Percentiles rank a stretch among this genome's conserved stretches.
Evolutionary conservation across 331 rosid genomes (phyloP).

Genomic region (Quercus tomentella): DNA sequence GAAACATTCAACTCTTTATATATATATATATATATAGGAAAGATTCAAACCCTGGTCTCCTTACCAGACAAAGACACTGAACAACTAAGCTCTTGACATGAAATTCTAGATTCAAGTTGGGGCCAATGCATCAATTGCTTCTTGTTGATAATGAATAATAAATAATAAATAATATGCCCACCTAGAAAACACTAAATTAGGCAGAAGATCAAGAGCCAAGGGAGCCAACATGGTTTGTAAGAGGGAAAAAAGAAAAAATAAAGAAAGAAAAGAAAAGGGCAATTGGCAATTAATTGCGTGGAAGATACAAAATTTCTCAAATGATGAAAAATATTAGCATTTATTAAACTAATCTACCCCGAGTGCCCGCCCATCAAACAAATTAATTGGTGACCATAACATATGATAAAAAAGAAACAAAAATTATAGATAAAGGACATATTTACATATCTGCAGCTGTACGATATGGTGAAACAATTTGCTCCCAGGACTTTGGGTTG

Average conservation of each 20-base stretch:
- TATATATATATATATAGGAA: too few relatives aligned
- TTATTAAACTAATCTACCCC: conserved; percentile 31
- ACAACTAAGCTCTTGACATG: too few relatives aligned
- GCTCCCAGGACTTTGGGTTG: conserved; percentile 20
- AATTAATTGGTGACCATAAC: conserved; percentile 20
- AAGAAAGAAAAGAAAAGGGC: background rate
- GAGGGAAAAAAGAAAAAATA: background rate
- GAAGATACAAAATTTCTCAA: conserved; percentile 28
- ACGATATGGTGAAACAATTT: conserved; percentile 29
- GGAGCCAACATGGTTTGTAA: background rate
- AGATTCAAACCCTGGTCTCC: too few relatives aligned
- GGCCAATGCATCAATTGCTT: background rate
- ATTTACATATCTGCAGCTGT: conserved; percentile 52
- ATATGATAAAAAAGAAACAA: conserved; percentile 6
- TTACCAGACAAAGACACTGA: too few relatives aligned
- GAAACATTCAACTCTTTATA: background rate
- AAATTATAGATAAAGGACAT: conserved; percentile 22
- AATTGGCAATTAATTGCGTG: conserved; percentile 15
- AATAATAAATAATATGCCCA: background rate
- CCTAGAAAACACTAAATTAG: background rate
- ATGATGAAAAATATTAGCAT: conserved; percentile 35
- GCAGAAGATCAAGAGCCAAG: background rate
- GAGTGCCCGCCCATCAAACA: conserved; percentile 10
- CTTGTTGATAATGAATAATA: background rate
- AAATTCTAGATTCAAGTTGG: background rate